A percentile compares a stretch with the other conserved stretches of the same genome.
phyloP scores from a whole-genome alignment of 805 yeast species.

The Ogataea trehaloabstinens region DNA sequence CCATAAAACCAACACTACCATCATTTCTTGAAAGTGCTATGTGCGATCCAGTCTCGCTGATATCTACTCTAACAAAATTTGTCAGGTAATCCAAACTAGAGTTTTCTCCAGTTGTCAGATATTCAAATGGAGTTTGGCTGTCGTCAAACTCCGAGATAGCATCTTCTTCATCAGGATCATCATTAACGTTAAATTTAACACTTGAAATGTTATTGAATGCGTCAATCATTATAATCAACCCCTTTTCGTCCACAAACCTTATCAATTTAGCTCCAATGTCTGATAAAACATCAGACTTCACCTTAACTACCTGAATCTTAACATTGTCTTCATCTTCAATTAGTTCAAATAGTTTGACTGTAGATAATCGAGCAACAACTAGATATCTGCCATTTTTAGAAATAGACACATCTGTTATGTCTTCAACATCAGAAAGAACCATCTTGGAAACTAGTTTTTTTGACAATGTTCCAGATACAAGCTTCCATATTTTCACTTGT shows the following conservation, averaged over 20 bases:
- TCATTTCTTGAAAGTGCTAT: conserved; percentile 61
- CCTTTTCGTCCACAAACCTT: conserved; percentile 43
- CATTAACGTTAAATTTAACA: conserved; percentile 38
- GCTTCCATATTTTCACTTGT: conserved; percentile 74
- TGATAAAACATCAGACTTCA: conserved; percentile 42
- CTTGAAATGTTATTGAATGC: conserved; percentile 54
- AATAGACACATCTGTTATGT: conserved; percentile 65
- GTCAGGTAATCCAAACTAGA: conserved; percentile 33
- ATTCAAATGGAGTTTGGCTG: conserved; percentile 31
- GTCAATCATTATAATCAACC: conserved; percentile 47
- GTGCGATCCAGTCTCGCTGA: conserved; percentile 42
- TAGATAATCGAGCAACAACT: conserved; percentile 67
- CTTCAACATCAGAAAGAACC: conserved; percentile 71
- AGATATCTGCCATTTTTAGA: conserved; percentile 64
- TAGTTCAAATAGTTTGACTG: conserved; percentile 67
- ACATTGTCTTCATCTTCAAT: conserved; percentile 33
- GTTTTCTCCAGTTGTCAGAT: conserved; percentile 28
- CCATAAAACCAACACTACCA: conserved; percentile 60
- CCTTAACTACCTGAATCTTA: conserved; percentile 47
- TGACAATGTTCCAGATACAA: conserved; percentile 34
- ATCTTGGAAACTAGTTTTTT: conserved; percentile 65
- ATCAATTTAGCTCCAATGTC: conserved; percentile 56
- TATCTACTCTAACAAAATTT: conserved; percentile 51
- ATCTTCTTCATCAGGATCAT: conserved; percentile 35
- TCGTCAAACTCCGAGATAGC: conserved; percentile 38